phyloP scores from a whole-genome alignment of 768 basidiomycete genomes.

The Tylopilus sp. region DNA sequence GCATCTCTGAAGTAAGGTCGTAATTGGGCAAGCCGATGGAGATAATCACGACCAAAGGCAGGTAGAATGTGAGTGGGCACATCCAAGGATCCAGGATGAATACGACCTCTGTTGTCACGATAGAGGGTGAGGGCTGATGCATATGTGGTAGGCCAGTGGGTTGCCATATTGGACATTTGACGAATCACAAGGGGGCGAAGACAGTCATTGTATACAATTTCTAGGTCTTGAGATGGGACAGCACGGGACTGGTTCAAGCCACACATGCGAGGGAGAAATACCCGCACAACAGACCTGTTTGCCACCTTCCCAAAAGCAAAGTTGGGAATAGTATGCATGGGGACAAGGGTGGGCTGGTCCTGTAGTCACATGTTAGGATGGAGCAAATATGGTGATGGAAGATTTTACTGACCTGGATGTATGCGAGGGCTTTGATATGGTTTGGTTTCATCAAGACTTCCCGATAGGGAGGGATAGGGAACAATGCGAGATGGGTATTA shows the following conservation, averaged over 20 bases:
- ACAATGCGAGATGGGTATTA: neutral
- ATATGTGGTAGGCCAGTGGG: neutral
- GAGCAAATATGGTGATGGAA: too few species aligned
- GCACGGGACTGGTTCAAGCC: neutral
- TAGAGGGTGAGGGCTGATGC: neutral
- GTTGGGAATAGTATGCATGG: conserved; percentile 2
- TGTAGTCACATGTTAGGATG: too few species aligned
- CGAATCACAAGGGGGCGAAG: neutral
- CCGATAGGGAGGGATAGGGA: neutral
- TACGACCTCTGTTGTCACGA: neutral
- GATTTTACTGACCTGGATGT: too few species aligned
- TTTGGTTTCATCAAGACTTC: too few species aligned
- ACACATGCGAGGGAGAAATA: neutral
- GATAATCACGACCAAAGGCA: neutral
- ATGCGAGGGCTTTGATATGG: too few species aligned
- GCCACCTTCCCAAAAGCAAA: neutral
- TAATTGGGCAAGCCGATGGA: neutral
- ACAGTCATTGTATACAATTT: neutral
- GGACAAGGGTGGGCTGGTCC: too few species aligned
- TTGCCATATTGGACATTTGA: neutral
- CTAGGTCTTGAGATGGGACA: neutral
- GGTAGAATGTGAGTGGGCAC: neutral
- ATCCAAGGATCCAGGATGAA: neutral
- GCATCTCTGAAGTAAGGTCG: neutral
- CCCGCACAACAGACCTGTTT: neutral